Evolutionary conservation across 1,284 basidiomycete species (phyloP).

Genomic region (Ustilago loliicola): DNA sequence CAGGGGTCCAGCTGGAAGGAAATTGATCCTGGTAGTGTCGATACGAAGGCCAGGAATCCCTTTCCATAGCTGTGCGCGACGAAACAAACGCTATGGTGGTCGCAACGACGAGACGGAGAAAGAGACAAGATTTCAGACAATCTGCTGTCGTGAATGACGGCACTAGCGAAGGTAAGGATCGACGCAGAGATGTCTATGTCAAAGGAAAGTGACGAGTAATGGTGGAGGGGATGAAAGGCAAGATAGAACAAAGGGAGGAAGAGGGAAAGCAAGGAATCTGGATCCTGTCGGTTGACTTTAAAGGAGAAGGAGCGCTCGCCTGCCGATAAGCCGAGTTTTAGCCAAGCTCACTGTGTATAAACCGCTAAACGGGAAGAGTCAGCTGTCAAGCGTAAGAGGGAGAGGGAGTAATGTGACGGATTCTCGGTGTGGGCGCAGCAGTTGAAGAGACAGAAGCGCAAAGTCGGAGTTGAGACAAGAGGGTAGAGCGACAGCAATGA

Average conservation of each 20-base stretch:
- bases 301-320: slow-evolving; percentile 2
- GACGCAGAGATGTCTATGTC: background rate
- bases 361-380: background rate
- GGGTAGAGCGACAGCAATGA: slow-evolving; percentile 1
- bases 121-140: background rate
- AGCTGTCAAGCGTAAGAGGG: background rate
- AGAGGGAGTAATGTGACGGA: background rate
- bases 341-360: background rate
- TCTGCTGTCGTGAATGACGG: background rate
- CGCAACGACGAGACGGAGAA: background rate
- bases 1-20: slow-evolving; percentile 21
- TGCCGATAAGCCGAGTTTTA: background rate
- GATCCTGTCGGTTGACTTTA: slow-evolving; percentile 11
- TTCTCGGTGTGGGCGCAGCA: slow-evolving; percentile 10
- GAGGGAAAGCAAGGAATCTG: background rate
- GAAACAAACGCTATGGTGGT: slow-evolving; percentile 6
- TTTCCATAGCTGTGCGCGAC: slow-evolving; percentile 32
- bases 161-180: background rate
- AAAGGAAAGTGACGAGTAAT: background rate
- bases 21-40: slow-evolving; percentile 22
- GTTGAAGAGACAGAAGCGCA: slow-evolving; percentile 11
- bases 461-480: slow-evolving; percentile 7
- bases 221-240: background rate
- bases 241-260: slow-evolving; percentile 5
- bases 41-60: slow-evolving; percentile 10